phyloP scores from a whole-genome alignment of 306 rosid species.

The Fragaria vesca region DNA sequence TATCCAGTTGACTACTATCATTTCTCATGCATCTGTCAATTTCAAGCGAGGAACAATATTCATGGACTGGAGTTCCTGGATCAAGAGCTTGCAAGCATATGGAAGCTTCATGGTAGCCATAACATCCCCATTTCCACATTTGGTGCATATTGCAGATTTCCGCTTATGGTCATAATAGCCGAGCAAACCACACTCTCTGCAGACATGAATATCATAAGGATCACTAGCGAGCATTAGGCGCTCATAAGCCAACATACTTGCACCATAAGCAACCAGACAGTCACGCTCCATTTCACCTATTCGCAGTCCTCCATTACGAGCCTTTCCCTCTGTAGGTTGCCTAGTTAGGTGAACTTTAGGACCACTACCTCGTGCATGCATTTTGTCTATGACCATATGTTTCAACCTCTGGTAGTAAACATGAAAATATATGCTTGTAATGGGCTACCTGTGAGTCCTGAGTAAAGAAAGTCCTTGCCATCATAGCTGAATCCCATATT shows the following conservation, averaged over 20 bases:
- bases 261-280: constrained; percentile 87
- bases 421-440: constrained; percentile 92
- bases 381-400: constrained; percentile 95
- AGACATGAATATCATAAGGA: constrained; percentile 87
- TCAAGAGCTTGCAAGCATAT: constrained; percentile 95
- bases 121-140: constrained; percentile 74
- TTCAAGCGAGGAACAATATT: constrained; percentile 82
- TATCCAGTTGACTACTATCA: background rate
- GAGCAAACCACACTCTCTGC: constrained; percentile 72
- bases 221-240: constrained; percentile 85
- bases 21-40: constrained; percentile 49
- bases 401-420: constrained; percentile 95
- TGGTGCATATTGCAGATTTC: constrained; percentile 71
- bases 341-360: constrained; percentile 64
- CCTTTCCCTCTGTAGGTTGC: constrained; percentile 92
- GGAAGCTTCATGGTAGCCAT: constrained; percentile 81
- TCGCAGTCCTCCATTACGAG: constrained; percentile 90
- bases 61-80: constrained; percentile 96
- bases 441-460: constrained; percentile 89
- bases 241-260: constrained; percentile 86
- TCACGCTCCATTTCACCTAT: constrained; percentile 96
- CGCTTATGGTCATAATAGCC: constrained; percentile 82
- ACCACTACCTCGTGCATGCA: constrained; percentile 89
- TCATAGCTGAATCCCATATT: constrained; percentile 74
- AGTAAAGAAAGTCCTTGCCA: constrained; percentile 89